Conservation (phyloP, 2,329 filamentous ascomycete species). For the Fusarium cicatricum region DNA sequence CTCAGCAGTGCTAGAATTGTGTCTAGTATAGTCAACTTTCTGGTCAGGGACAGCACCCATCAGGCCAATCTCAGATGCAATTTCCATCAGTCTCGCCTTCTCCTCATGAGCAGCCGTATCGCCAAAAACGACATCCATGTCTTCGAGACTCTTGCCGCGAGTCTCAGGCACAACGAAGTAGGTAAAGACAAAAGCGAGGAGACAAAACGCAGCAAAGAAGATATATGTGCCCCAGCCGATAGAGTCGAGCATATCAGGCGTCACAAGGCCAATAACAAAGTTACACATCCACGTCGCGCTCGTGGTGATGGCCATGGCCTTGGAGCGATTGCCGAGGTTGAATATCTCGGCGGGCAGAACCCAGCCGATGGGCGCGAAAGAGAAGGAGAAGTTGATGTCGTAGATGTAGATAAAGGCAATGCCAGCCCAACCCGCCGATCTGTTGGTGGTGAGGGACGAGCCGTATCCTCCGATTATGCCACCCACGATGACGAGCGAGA, state of each 20-base stretch:
- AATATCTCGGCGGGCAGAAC: slow-evolving; percentile 72
- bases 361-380: slow-evolving; percentile 70
- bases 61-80: slow-evolving; percentile 14
- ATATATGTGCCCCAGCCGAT: slow-evolving; percentile 63
- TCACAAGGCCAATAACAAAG: slow-evolving; percentile 49
- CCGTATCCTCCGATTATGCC: slow-evolving; percentile 58
- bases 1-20: background rate
- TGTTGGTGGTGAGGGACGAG: slow-evolving; percentile 45
- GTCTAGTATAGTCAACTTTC: slow-evolving; percentile 9
- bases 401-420: slow-evolving; percentile 73
- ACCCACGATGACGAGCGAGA: slow-evolving; percentile 64
- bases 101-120: slow-evolving; percentile 12
- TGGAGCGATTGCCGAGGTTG: slow-evolving; percentile 63
- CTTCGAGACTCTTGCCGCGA: slow-evolving; percentile 61
- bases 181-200: slow-evolving; percentile 59
- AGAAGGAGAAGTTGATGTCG: slow-evolving; percentile 70
- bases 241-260: slow-evolving; percentile 59
- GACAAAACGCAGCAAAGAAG: slow-evolving; percentile 66
- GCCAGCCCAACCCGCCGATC: slow-evolving; percentile 60
- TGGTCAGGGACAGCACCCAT: background rate
- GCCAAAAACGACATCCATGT: slow-evolving; percentile 55
- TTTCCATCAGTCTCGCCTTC: slow-evolving; percentile 9
- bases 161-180: slow-evolving; percentile 68
- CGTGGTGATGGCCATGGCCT: slow-evolving; percentile 67
- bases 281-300: slow-evolving; percentile 55